Evolutionary conservation across 225 moss, liverwort and hornwort genomes (phyloP), one percentile per base, ranked within the genome.

Genomic region (Bryoerythrophyllum caledonicum): DNA sequence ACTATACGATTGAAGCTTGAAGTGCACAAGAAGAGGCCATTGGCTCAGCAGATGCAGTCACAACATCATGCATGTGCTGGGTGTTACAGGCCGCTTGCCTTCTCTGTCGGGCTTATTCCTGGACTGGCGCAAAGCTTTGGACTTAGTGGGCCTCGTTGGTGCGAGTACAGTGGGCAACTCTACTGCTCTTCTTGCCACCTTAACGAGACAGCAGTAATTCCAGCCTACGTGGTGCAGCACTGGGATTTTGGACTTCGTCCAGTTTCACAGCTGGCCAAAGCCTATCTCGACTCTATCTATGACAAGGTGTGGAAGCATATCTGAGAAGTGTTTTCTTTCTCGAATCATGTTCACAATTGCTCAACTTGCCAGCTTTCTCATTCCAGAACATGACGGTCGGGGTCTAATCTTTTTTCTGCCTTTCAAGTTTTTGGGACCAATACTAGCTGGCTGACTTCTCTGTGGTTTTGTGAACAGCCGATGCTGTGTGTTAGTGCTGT

Each of bases 401-500:
- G 32, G 40, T 76, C 25, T 63, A 49, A 57, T 41, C 21, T 38
- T 71, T 46, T 27, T 66, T 21, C 56, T 38, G 40, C 46, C 27
- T 32, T 20, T 14, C 28, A 65, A 44, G 4, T 66, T 48, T 46
- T 71, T 53, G 48, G 37, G 19, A 74, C 21, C 6, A 46, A 37
- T 66, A 32, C 20, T 41, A 41, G 52, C 72, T 85, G 79, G 78
- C 81, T 53, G 57, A 9, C 54, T 60, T 13, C 55, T 74, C 46
- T 82, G 44, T 73, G 63, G 43, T 70, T 79, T 75, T 80, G 26
- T 80, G 78, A 77, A 83, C 93, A 96, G 90, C 97, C 97, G 63
- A 97, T 97, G 97, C 79, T 97, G 74, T 97, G 97, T 85, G 97
- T 93, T 46, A 94, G 94, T 89, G 97, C 97, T 64, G 91, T 97